Evolutionary conservation across 2,329 filamentous ascomycete species (phyloP), one percentile per base, ranked within the genome.

Genomic region (Apiospora hydei): DNA sequence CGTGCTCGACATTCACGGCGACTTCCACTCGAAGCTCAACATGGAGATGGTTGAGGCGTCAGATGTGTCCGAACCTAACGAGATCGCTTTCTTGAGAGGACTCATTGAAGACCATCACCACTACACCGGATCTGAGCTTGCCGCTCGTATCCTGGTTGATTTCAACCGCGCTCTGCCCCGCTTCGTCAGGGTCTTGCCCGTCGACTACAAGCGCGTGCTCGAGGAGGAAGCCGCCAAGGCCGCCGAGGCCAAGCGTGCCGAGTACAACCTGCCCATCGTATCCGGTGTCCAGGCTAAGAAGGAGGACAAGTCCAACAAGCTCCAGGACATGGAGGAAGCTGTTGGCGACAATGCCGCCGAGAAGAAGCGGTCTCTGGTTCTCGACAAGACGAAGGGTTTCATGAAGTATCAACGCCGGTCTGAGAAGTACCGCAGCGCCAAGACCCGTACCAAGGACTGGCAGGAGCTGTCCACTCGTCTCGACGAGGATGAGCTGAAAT

Each of bases 301-400:
- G 70, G 88, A 89, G 73, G 86, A 92, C 82, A 93, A 95, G 85
- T 87, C 87, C 26, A 90, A 93, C 71, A 88, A 92, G 82, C 87
- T 93, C 66, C 88, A 88, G 80, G 95, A 98, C 79, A 96, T 98
- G 72, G 96, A 98, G 80, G 96, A 98, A 85, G 96, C 94, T 74
- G 88, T 98, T 70, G 91, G 91, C 18, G 95, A 98, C 82, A 90
- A 89, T 51, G 93, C 93, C 77, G 92, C 91, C 1, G 95, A 98
- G 85, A 97, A 98, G 86, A 95, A 96, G 83, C 92, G 92, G 70
- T 94, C 95, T 7, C 88, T 98, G 26, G 94, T 98, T 8, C 90
- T 98, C n/a, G 95, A 98, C 86, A 98, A 98, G 90, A 98, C 96
- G 0, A 92, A 91, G 77, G 96, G 96, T 43, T 98, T 98, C 88